These are phyloP conservation scores for Colletotrichum acutatum DNA, from an alignment of 2,329 filamentous ascomycete genomes.

Conservation along the genomic window DNA sequence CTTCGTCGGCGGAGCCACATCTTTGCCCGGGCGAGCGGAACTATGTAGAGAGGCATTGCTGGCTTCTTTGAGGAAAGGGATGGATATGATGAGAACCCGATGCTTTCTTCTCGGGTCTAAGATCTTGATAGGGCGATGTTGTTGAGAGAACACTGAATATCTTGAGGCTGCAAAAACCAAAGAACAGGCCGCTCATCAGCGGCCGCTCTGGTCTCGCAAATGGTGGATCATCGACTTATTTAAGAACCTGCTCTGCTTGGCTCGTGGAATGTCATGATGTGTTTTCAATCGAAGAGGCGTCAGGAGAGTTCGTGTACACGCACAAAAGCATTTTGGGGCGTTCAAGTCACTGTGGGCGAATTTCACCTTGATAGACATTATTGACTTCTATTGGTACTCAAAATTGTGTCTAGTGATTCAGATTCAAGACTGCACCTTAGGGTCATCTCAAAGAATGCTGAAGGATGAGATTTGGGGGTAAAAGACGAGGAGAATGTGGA, in stretches of 20 bases:
- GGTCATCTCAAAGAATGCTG: neutral
- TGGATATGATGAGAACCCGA: neutral
- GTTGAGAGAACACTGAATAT: neutral
- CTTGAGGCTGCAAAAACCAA: neutral
- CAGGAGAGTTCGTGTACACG: neutral
- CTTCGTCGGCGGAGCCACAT: neutral
- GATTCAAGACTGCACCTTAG: neutral
- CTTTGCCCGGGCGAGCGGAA: neutral
- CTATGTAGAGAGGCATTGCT: neutral
- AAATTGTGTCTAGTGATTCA: neutral
- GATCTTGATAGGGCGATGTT: neutral
- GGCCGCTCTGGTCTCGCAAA: neutral
- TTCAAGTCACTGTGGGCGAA: neutral
- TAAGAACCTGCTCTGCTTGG: neutral
- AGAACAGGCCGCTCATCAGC: neutral
- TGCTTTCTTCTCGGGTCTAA: neutral
- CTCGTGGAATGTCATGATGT: neutral
- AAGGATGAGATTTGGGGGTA: neutral
- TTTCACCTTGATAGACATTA: neutral
- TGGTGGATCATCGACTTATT: neutral
- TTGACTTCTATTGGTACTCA: neutral
- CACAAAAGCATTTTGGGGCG: neutral
- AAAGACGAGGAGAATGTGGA: too few species aligned
- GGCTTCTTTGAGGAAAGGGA: neutral
- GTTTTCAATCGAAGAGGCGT: neutral